Evolutionary conservation across 2,329 filamentous ascomycete genomes (phyloP), one percentile per base, ranked within the genome.

Genomic region (Stagonosporopsis rhizophila): DNA sequence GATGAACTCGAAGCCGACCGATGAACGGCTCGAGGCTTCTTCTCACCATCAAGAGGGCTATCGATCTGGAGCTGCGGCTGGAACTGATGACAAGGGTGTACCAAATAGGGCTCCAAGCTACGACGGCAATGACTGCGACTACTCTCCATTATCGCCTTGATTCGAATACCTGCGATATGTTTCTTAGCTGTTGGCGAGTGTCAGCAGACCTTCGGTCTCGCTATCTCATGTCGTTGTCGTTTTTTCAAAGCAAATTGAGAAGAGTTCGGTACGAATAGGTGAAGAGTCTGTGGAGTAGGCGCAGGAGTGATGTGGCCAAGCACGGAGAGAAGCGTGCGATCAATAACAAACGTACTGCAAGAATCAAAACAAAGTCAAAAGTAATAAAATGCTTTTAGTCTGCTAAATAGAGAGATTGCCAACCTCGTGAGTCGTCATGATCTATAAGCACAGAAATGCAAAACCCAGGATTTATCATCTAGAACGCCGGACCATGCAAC

Each of bases 401-500:
- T 58, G 55, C 55, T 49, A 45, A 44, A 49, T 57, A 57, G 48
- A 37, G 34, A 56, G 30, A 47, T 46, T 56, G 55, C 55, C 55
- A 53, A 58, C 49, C 55, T 48, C 49, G 27, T 53, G 34, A 58
- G 55, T 58, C 48, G 48, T 48, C 55, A 45, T 48, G 42, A 45
- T 56, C 53, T 56, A 56, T 58, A 39, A 48, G 48, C 49, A 45
- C 41, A 32, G 25, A 45, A 58, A 58, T 52, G 44, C 44, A 47
- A 46, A 51, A 53, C 41, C 49, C 44, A 51, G 37, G 39, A 45
- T 49, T 34, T 35, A 37, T 53, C 57, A 45, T 62, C 57, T 60
- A 58, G 32, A 63, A 63, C 58, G 58, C 60, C 60, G 17, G 48
- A 59, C 58, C 52, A 63, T 60, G 58, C 58, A 57, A 53, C 53